Conservation (phyloP, 345 rosid genomes). For the Mallotus nudiflorus region DNA sequence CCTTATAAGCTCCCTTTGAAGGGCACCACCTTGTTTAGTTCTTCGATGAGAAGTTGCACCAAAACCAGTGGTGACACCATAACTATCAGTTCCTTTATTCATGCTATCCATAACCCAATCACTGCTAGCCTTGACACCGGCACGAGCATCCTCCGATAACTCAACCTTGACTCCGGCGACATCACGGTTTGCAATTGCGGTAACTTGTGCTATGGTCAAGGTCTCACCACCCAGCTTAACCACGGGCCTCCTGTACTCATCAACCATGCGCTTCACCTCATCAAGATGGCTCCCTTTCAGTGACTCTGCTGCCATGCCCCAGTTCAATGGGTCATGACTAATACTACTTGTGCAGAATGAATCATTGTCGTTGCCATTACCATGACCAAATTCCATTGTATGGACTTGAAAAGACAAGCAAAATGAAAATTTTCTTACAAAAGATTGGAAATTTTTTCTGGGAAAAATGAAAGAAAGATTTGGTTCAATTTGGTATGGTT, state of each 20-base stretch:
- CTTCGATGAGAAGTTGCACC: slow-evolving; percentile 34
- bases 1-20: slow-evolving; percentile 31
- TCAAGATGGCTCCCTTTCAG: slow-evolving; percentile 81
- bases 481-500: not conserved
- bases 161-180: slow-evolving; percentile 15
- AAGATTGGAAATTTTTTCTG: not conserved
- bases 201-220: slow-evolving; percentile 77
- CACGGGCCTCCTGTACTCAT: slow-evolving; percentile 53
- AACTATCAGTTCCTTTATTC: slow-evolving; percentile 31
- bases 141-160: slow-evolving; percentile 22
- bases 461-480: not conserved
- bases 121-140: slow-evolving; percentile 26
- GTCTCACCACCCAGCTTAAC: slow-evolving; percentile 69
- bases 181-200: slow-evolving; percentile 43
- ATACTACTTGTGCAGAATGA: not conserved
- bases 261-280: slow-evolving; percentile 76
- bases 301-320: slow-evolving; percentile 67
- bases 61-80: slow-evolving; percentile 35
- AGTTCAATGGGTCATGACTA: slow-evolving; percentile 59
- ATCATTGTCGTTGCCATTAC: not conserved
- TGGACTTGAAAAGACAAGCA: no score
- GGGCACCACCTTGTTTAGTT: slow-evolving; percentile 32
- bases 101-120: slow-evolving; percentile 31
- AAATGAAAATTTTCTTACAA: not conserved
- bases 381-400: slow-evolving; percentile 10